phyloP scores from a whole-genome alignment of 2,329 filamentous ascomycete species.

The Nemania bipapillata region DNA sequence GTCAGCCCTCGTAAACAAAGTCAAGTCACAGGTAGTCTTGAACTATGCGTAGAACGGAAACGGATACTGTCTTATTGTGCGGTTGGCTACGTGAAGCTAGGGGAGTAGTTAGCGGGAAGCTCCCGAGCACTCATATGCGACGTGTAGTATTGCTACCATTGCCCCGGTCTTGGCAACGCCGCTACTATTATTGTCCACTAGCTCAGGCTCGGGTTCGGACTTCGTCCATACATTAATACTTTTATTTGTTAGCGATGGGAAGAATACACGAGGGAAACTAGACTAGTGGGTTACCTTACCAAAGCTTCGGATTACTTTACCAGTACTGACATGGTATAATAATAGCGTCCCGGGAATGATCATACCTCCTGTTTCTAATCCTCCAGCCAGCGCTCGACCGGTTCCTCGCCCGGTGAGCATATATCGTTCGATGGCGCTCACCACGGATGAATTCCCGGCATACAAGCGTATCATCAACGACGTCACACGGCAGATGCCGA shows the following conservation, averaged over 20 bases:
- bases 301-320: conserved; percentile 16
- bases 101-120: neutral
- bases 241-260: neutral
- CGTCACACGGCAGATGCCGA: conserved; percentile 16
- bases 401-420: neutral
- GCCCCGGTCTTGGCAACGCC: conserved; percentile 21
- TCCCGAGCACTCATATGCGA: conserved; percentile 1
- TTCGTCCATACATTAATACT: conserved; percentile 7
- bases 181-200: neutral
- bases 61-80: neutral
- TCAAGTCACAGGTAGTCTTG: neutral
- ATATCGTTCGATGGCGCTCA: neutral
- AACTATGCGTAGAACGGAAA: neutral
- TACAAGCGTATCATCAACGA: neutral
- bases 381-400: neutral
- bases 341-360: neutral
- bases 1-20: neutral
- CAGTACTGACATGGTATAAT: too few species aligned
- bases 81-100: conserved; percentile 17
- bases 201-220: neutral
- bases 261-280: neutral
- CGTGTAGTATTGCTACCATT: neutral
- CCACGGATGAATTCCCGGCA: neutral
- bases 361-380: neutral
- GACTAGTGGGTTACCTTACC: conserved; percentile 17